Evolutionary conservation across 2,329 filamentous ascomycete genomes (phyloP).

Genomic region (Aspergillus fischeri): DNA sequence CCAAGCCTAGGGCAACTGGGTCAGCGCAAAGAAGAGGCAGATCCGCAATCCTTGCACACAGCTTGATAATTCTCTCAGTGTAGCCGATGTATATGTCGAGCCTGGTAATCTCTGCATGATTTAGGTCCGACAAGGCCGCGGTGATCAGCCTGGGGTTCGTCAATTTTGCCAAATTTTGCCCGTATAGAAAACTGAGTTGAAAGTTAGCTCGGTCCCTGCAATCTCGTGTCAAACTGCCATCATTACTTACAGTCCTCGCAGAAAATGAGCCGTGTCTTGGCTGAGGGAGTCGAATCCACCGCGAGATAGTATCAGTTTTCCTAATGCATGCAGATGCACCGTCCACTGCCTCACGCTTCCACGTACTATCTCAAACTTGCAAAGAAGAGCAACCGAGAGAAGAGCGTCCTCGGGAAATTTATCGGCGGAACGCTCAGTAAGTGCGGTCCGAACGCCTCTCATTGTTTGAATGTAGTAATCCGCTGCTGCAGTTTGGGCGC

Average conservation of each 20-base stretch:
- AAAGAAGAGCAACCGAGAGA: conserved; percentile 33
- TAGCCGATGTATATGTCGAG: conserved; percentile 38
- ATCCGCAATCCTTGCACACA: conserved; percentile 31
- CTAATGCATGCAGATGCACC: conserved; percentile 33
- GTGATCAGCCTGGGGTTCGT: conserved; percentile 26
- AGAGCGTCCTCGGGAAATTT: conserved; percentile 28
- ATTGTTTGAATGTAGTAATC: conserved; percentile 33
- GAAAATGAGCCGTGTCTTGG: conserved; percentile 28
- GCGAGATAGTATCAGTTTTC: conserved; percentile 29
- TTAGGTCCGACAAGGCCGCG: conserved; percentile 16
- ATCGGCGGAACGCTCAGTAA: conserved; percentile 16
- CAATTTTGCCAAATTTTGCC: conserved; percentile 31
- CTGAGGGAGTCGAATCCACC: conserved; percentile 29
- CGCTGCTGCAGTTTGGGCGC: conserved; percentile 26
- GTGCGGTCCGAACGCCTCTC: conserved; percentile 26
- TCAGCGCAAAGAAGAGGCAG: conserved; percentile 22
- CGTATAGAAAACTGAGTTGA: conserved; percentile 28
- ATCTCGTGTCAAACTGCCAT: background rate
- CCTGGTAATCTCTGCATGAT: conserved; percentile 17
- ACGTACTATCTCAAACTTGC: conserved; percentile 37
- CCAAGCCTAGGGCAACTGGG: conserved; percentile 18
- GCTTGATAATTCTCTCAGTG: conserved; percentile 33
- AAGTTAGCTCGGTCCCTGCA: background rate
- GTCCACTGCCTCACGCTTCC: conserved; percentile 37
- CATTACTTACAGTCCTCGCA: conserved; percentile 30